Base-by-base conservation (phyloP, 106 monocot species). In the Acanthochlamys bracteata region DNA sequence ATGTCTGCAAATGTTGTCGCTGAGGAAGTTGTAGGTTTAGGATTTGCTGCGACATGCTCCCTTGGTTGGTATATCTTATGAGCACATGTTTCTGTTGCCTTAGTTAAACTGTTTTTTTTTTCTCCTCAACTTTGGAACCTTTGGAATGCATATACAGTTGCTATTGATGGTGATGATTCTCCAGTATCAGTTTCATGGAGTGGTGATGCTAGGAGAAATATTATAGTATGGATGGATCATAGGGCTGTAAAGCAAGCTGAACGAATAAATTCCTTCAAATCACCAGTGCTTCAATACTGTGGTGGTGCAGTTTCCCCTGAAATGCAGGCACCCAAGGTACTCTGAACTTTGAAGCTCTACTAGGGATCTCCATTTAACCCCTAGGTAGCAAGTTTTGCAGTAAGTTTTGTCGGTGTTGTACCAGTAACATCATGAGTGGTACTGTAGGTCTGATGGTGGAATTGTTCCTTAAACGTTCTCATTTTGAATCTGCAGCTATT, bases 151-250 rank as follows among this genome's bases (percentile, higher is more conserved):
- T 61, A 25, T 85, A 72, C 79, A 96, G 96, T 98, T 80, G 88
- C 91, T 70, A 80, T 91, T 45, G 96, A 98, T 85, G 80, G 84
- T 53, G 96, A 91, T 79, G 96, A 88, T 60, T 73, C 87, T 47
- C 91, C 91, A 55, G 88, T 98, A 66, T 80, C 96, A 63, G 91
- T 98, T 60, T 98, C 96, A 62, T 88, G 70, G 76, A 91, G 79
- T 76, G 80, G 96, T 46, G 96, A 96, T 79, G 75, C 82, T 49
- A 82, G 96, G 63, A 83, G 88, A 74, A 98, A 98, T 67, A 65
- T 98, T 53, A 85, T 98, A 12, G 91, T 98, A 13, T 91, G 96
- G 96, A 91, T 91, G 91, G 96, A 98, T 58, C 91, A 98, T 60
- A 91, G 96, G 77, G 91, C 96, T 53, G 83, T 96, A 25, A 63